phyloP scores from a whole-genome alignment of 176 grass and related monocot genomes.

The Musa beccarii region DNA sequence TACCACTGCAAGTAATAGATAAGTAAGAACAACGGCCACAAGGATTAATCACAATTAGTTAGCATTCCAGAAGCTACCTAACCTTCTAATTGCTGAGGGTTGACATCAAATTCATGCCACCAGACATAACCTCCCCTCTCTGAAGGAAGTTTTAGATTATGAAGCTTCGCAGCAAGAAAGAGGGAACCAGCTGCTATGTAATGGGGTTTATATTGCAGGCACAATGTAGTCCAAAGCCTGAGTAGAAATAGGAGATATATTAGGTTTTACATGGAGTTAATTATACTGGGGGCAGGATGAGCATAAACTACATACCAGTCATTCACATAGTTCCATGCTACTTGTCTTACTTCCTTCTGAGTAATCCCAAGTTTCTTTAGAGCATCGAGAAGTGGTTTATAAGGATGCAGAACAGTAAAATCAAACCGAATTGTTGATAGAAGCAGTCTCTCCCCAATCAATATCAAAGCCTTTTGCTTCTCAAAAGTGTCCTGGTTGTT shows the following conservation, averaged over 20 bases:
- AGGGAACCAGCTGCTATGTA: slow-evolving; percentile 50
- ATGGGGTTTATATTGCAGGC: slow-evolving; percentile 48
- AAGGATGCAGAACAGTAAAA: slow-evolving; percentile 57
- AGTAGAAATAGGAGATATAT: neutral
- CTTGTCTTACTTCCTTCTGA: slow-evolving; percentile 42
- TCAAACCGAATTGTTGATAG: slow-evolving; percentile 63
- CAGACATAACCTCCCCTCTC: slow-evolving; percentile 27
- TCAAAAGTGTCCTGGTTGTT: slow-evolving; percentile 34
- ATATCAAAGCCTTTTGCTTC: slow-evolving; percentile 46
- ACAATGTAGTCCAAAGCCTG: slow-evolving; percentile 41
- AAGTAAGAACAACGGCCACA: neutral
- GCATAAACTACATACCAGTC: slow-evolving; percentile 29
- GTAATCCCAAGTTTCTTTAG: slow-evolving; percentile 40
- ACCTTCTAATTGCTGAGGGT: slow-evolving; percentile 40
- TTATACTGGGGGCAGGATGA: slow-evolving; percentile 7
- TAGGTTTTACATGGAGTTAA: too few species aligned
- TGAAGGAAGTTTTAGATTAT: slow-evolving; percentile 29
- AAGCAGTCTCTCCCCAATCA: slow-evolving; percentile 45
- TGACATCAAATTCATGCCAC: slow-evolving; percentile 52
- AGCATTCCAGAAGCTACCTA: neutral
- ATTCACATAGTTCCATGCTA: slow-evolving; percentile 43
- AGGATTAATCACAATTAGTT: neutral
- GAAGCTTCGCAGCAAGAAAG: slow-evolving; percentile 32
- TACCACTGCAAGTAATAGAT: slow-evolving; percentile 29
- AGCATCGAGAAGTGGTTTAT: slow-evolving; percentile 43